phyloP scores from a whole-genome alignment of 2,329 filamentous ascomycete species.

The Colletotrichum australisinense region DNA sequence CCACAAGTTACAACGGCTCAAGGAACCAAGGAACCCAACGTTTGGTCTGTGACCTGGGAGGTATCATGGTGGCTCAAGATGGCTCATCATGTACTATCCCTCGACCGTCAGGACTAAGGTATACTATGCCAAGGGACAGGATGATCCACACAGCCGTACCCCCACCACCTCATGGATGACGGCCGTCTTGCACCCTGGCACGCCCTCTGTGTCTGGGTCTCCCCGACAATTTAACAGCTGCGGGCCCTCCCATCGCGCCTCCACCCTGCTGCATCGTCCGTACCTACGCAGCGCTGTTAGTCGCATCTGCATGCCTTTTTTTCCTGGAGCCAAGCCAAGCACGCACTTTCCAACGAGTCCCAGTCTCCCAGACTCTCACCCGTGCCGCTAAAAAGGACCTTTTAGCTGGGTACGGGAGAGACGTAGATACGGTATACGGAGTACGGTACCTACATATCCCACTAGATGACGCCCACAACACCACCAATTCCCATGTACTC shows the following conservation, averaged over 20 bases:
- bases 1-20: no score
- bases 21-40: not conserved
- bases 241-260: constrained; percentile 5
- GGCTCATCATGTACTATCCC: constrained; percentile 4
- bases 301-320: not conserved
- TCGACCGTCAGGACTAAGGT: no score
- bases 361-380: no score
- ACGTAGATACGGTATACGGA: not conserved
- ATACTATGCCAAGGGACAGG: not conserved
- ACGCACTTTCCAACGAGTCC: not conserved
- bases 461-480: not conserved
- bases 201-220: not conserved
- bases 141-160: constrained; percentile 31
- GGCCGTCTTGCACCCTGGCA: not conserved
- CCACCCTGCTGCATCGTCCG: not conserved
- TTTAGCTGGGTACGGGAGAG: no score
- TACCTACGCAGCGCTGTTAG: not conserved
- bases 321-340: not conserved
- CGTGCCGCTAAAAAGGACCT: no score
- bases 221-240: constrained; percentile 19
- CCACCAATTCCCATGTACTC: not conserved
- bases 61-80: constrained; percentile 24
- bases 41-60: constrained; percentile 12
- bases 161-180: constrained; percentile 3
- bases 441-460: constrained; percentile 29